phyloP scores from a whole-genome alignment of 1,139 yeast species.

The Wickerhamomyces sp. region DNA sequence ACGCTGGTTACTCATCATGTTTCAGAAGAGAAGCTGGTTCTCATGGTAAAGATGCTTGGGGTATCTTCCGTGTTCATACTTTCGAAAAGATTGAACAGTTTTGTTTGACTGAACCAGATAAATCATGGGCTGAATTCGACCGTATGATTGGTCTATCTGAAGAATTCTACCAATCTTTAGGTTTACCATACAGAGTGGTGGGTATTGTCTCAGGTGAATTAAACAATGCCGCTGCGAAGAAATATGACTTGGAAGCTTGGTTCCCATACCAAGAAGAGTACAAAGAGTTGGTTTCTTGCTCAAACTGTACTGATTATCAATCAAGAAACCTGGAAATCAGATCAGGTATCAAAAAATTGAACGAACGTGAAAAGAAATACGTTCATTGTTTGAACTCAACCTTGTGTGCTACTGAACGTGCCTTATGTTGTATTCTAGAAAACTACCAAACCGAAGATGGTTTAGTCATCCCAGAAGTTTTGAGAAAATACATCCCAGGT shows the following conservation, averaged over 20 bases:
- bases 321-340: conserved; percentile 97
- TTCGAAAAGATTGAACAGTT: conserved; percentile 98
- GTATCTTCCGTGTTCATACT: conserved; percentile 97
- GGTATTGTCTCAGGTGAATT: conserved; percentile 98
- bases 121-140: conserved; percentile 96
- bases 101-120: conserved; percentile 93
- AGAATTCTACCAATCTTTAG: conserved; percentile 88
- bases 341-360: conserved; percentile 96
- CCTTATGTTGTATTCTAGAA: conserved; percentile 93
- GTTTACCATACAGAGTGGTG: conserved; percentile 93
- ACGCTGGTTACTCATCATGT: conserved; percentile 97
- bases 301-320: conserved; percentile 99
- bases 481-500: conserved; percentile 95
- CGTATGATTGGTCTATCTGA: conserved; percentile 89
- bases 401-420: conserved; percentile 96
- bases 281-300: conserved; percentile 96
- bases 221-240: conserved; percentile 98
- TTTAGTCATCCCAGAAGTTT: conserved; percentile 86
- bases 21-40: conserved; percentile 99
- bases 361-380: conserved; percentile 94
- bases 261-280: conserved; percentile 99
- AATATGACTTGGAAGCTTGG: conserved; percentile 99
- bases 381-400: conserved; percentile 98
- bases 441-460: conserved; percentile 98
- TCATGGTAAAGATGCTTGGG: conserved; percentile 99